phyloP scores from a whole-genome alignment of 164 flowering plant species.

The Dillenia turbinata region DNA sequence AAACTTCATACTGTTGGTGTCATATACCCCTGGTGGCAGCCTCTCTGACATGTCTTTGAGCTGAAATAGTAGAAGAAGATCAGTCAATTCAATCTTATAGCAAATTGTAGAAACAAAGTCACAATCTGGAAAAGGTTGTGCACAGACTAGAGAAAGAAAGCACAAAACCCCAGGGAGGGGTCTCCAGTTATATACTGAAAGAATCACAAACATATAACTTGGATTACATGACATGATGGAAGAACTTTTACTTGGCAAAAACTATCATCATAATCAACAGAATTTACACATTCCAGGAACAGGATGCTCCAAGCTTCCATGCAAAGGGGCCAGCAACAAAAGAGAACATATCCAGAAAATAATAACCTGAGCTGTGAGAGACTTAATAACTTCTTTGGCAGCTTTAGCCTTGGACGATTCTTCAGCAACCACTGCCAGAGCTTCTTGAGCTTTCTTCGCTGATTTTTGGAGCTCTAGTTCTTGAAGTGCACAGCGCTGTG shows the following conservation, averaged over 20 bases:
- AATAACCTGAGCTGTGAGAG: constrained; percentile 86
- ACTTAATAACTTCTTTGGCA: constrained; percentile 96
- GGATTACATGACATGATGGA: no score
- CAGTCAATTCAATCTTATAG: neutral
- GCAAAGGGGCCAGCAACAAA: neutral
- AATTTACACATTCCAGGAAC: no score
- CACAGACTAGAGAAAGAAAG: neutral
- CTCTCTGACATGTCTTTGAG: constrained; percentile 76
- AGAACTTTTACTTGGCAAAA: no score
- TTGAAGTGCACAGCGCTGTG: constrained; percentile 74
- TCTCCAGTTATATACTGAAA: no score
- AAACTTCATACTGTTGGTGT: constrained; percentile 22
- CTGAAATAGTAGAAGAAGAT: constrained; percentile 23
- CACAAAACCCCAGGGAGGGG: neutral
- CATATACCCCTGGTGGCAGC: constrained; percentile 61
- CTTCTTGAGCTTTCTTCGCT: constrained; percentile 75
- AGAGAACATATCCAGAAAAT: constrained; percentile 3
- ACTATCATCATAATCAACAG: no score
- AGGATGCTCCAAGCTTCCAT: no score
- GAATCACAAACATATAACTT: no score
- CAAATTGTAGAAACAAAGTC: neutral
- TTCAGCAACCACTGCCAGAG: constrained; percentile 76
- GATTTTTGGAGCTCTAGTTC: constrained; percentile 85
- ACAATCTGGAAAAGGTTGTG: neutral
- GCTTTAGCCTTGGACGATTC: constrained; percentile 88